Conservation (phyloP, 2,329 filamentous ascomycete species). For the Pseudogymnoascus verrucosus region DNA sequence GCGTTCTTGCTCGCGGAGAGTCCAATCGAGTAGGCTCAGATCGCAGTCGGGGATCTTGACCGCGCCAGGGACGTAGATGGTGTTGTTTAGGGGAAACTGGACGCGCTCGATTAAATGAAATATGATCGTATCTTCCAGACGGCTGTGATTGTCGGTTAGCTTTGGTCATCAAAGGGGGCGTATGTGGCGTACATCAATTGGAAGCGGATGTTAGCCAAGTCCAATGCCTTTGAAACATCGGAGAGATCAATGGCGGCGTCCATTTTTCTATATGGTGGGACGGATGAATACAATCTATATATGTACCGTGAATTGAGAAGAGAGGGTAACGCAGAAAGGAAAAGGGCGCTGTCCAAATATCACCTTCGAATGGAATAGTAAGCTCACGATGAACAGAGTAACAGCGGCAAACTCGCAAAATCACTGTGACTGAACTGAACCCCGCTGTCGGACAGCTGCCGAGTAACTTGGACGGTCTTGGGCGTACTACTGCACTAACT, state of each 20-base stretch:
- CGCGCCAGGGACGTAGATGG: constrained; percentile 77
- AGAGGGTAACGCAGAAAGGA: background rate
- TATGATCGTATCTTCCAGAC: constrained; percentile 94
- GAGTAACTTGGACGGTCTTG: background rate
- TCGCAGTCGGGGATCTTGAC: constrained; percentile 65
- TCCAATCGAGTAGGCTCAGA: constrained; percentile 88
- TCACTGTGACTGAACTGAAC: background rate
- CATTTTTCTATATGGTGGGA: constrained; percentile 46
- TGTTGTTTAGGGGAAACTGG: constrained; percentile 89
- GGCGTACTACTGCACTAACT: background rate
- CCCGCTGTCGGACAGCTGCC: background rate
- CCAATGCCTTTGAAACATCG: constrained; percentile 75
- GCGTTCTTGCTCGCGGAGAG: constrained; percentile 80
- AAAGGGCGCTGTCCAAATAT: background rate
- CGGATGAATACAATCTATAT: background rate
- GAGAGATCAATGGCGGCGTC: constrained; percentile 84
- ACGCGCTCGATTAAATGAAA: constrained; percentile 95
- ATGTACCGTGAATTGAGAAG: background rate
- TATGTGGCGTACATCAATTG: constrained; percentile 67
- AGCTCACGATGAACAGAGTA: background rate
- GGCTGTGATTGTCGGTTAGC: constrained; percentile 44
- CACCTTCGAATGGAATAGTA: background rate
- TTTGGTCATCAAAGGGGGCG: background rate
- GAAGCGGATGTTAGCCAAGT: constrained; percentile 85
- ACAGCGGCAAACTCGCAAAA: background rate